A percentile compares a stretch with the other conserved stretches of the same genome.
These are phyloP conservation scores for Lavandula angustifolia DNA, from an alignment of 257 asterid genomes.

Conservation along the genomic window DNA sequence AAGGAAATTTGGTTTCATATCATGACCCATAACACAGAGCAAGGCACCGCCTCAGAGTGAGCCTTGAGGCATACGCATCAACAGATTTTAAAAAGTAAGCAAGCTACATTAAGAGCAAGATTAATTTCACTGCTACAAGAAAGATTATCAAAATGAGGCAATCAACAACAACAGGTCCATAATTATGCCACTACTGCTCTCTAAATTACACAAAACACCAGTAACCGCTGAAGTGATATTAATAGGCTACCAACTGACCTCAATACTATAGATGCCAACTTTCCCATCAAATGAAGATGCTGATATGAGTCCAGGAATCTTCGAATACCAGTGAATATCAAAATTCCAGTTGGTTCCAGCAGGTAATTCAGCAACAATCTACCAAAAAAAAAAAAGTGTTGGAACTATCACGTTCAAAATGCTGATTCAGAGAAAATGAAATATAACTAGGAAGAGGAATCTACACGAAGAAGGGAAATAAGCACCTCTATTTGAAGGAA, in stretches of 20 bases:
- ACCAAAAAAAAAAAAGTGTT: slow-evolving; percentile 28
- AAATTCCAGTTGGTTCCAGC: slow-evolving; percentile 98
- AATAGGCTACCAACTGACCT: slow-evolving; percentile 50
- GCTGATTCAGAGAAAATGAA: neutral
- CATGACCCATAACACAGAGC: too few relatives aligned
- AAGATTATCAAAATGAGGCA: neutral
- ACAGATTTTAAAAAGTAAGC: too few relatives aligned
- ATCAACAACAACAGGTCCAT: neutral
- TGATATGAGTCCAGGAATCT: slow-evolving; percentile 90
- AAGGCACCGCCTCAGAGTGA: too few relatives aligned
- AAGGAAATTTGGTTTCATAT: neutral
- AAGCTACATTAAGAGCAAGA: neutral
- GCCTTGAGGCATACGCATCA: too few relatives aligned
- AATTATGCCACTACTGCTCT: slow-evolving; percentile 10
- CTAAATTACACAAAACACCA: slow-evolving; percentile 4
- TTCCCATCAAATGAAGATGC: slow-evolving; percentile 99
- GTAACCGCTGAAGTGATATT: neutral
- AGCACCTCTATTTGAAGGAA: neutral
- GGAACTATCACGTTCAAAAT: slow-evolving; percentile 8
- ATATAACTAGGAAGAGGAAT: slow-evolving; percentile 6
- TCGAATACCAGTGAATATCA: slow-evolving; percentile 93
- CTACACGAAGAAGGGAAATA: slow-evolving; percentile 19
- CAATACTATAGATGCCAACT: slow-evolving; percentile 87
- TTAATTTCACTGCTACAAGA: slow-evolving; percentile 10
- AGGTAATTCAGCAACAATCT: slow-evolving; percentile 95